These are phyloP conservation scores for Dysphania ambrosioides DNA, from an alignment of 148 eudicot genomes.

Conservation along the genomic window DNA sequence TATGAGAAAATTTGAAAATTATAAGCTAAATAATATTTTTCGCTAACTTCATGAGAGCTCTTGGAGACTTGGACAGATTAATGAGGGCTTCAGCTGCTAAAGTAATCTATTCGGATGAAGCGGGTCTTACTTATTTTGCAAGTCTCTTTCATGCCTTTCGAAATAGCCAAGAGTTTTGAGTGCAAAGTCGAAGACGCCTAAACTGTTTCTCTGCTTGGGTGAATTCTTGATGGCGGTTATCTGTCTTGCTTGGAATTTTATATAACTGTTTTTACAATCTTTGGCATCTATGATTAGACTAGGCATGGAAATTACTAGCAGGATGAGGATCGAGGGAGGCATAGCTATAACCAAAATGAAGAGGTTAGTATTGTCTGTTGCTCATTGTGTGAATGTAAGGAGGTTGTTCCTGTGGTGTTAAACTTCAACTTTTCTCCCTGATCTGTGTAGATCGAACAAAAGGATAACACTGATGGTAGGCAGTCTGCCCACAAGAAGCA, in stretches of 20 bases:
- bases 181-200: no score
- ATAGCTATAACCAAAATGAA: constrained; percentile 30
- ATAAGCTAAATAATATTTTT: no score
- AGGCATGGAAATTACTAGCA: constrained; percentile 31
- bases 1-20: no score
- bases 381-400: not conserved
- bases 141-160: no score
- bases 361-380: constrained; percentile 26
- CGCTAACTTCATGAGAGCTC: no score
- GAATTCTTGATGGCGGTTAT: not conserved
- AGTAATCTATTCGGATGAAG: no score
- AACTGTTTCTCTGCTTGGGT: no score
- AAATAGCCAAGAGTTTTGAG: no score
- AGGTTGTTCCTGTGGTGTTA: not conserved
- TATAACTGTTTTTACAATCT: constrained; percentile 4
- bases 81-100: no score
- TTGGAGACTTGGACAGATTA: no score
- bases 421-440: constrained; percentile 11
- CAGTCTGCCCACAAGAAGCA: constrained; percentile 66
- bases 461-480: constrained; percentile 60
- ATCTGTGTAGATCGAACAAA: constrained; percentile 42
- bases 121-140: no score
- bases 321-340: constrained; percentile 26
- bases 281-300: constrained; percentile 34
- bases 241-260: not conserved